phyloP scores from a whole-genome alignment of 176 grass and related monocot species.

The Neostapfia colusana region DNA sequence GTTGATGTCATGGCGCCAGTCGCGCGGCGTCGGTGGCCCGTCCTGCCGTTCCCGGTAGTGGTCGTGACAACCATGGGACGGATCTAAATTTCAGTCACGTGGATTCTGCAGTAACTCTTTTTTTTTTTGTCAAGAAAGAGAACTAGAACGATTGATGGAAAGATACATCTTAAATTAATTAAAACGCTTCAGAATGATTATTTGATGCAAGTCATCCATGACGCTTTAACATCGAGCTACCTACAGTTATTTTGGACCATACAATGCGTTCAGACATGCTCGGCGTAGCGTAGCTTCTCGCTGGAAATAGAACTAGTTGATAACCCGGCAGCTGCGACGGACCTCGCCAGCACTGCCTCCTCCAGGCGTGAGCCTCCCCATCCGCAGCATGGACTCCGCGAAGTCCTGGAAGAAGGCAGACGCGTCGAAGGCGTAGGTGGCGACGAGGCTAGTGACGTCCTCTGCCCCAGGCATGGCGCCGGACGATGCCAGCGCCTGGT shows the following conservation, averaged over 20 bases:
- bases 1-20: no score
- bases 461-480: neutral
- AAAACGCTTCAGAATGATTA: neutral
- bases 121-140: neutral
- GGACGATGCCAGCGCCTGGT: slow-evolving; percentile 54
- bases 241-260: neutral
- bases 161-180: neutral
- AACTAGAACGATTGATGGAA: neutral
- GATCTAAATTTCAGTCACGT: no score
- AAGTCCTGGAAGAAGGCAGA: slow-evolving; percentile 78
- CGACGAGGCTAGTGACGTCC: slow-evolving; percentile 50
- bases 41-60: no score
- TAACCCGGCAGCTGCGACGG: slow-evolving; percentile 53
- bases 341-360: slow-evolving; percentile 42
- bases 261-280: no score
- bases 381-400: slow-evolving; percentile 58
- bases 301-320: slow-evolving; percentile 36
- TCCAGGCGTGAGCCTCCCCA: slow-evolving; percentile 61
- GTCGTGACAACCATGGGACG: no score
- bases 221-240: no score
- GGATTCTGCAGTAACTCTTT: no score
- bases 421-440: slow-evolving; percentile 63
- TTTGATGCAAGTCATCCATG: neutral
- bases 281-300: neutral
- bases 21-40: no score